These are phyloP conservation scores for Apiotrichum brassicae DNA, from an alignment of 1,284 basidiomycete species.

Conservation along the genomic window DNA sequence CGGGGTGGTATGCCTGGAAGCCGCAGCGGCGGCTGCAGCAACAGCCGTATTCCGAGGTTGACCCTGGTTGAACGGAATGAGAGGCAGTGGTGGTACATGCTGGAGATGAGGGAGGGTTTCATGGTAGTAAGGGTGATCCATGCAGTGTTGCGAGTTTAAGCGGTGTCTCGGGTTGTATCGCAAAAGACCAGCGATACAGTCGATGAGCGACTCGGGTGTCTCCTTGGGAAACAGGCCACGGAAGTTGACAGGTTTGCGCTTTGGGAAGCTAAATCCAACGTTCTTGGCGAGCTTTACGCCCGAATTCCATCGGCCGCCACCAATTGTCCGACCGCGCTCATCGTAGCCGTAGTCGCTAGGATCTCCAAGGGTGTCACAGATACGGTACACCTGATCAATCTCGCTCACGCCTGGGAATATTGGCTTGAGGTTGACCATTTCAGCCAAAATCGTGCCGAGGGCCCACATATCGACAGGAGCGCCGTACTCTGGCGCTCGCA, in stretches of 20 bases:
- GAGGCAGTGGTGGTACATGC: slow-evolving; percentile 55
- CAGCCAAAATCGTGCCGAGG: slow-evolving; percentile 94
- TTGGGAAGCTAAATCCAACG: slow-evolving; percentile 85
- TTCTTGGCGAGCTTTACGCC: slow-evolving; percentile 80
- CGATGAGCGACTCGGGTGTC: slow-evolving; percentile 72
- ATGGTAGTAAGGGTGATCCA: slow-evolving; percentile 80
- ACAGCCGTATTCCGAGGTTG: slow-evolving; percentile 20
- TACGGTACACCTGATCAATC: slow-evolving; percentile 84
- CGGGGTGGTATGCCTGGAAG: slow-evolving; percentile 44
- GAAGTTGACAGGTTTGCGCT: slow-evolving; percentile 72
- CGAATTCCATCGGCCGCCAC: slow-evolving; percentile 80
- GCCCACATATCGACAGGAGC: slow-evolving; percentile 99
- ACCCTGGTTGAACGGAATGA: slow-evolving; percentile 46
- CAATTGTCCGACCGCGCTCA: slow-evolving; percentile 60
- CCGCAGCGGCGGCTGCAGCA: background rate
- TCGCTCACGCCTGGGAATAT: slow-evolving; percentile 97
- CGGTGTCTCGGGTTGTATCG: slow-evolving; percentile 85
- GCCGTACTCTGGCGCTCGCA: slow-evolving; percentile 86
- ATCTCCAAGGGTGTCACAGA: slow-evolving; percentile 89
- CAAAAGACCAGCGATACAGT: slow-evolving; percentile 86
- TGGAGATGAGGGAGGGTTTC: slow-evolving; percentile 54
- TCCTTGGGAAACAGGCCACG: slow-evolving; percentile 69
- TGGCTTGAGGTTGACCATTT: slow-evolving; percentile 89
- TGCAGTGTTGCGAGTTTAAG: slow-evolving; percentile 76
- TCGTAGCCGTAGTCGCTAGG: slow-evolving; percentile 80